Evolutionary conservation across 2,329 filamentous ascomycete species (phyloP).

Genomic region (Stylonectria norvegica): DNA sequence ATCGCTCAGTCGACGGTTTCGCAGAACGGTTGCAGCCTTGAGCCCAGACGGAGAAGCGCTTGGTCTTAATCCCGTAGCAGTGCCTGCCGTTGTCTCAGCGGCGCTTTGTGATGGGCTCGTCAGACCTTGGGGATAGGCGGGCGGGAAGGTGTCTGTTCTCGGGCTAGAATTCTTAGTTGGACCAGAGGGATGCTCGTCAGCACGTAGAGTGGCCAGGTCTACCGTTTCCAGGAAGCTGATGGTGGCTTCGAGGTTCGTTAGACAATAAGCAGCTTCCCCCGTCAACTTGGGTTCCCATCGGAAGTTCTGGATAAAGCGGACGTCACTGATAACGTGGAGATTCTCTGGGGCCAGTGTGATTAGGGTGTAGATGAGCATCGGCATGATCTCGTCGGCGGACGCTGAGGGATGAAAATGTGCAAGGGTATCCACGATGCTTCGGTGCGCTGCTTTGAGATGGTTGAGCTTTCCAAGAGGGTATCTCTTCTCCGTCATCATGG

Average conservation of each 20-base stretch:
- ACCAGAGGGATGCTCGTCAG: conserved; percentile 70
- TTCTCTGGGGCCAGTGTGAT: conserved; percentile 85
- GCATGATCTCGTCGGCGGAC: conserved; percentile 94
- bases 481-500: conserved; percentile 79
- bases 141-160: conserved; percentile 54
- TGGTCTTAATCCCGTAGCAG: conserved; percentile 34
- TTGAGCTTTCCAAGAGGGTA: conserved; percentile 91
- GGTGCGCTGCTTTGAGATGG: conserved; percentile 83
- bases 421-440: conserved; percentile 86
- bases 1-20: conserved; percentile 77
- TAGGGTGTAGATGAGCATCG: conserved; percentile 92
- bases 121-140: conserved; percentile 49
- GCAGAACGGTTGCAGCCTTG: conserved; percentile 47
- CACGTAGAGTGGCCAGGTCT: conserved; percentile 81
- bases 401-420: conserved; percentile 70
- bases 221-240: conserved; percentile 95
- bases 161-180: conserved; percentile 56
- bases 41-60: conserved; percentile 40
- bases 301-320: conserved; percentile 92
- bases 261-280: conserved; percentile 90
- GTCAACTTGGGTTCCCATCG: conserved; percentile 81
- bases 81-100: conserved; percentile 32
- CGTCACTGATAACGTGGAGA: conserved; percentile 87
- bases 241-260: conserved; percentile 93
- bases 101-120: conserved; percentile 33